Percentiles rank a stretch among this genome's conserved stretches.
Evolutionary conservation across 1,139 yeast species (phyloP).

Genomic region (Blastobotrys buckinghamii): DNA sequence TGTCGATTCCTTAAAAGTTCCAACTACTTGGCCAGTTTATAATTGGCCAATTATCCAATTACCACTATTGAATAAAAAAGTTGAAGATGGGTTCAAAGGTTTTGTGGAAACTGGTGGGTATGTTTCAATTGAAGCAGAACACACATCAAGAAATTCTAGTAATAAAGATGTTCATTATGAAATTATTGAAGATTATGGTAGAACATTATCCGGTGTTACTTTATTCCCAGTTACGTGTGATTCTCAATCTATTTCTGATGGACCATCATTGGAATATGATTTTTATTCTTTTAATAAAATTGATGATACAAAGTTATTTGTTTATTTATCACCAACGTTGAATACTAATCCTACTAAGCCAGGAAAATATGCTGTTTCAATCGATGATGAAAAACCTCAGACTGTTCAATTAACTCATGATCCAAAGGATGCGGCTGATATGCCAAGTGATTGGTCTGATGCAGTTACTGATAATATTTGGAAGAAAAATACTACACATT

Average conservation of each 20-base stretch:
- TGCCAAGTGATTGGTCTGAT: conserved; percentile 20
- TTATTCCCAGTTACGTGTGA: conserved; percentile 15
- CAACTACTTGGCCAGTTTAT: too few relatives aligned
- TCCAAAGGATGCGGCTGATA: background rate
- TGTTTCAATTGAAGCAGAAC: conserved; percentile 14
- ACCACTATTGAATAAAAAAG: too few relatives aligned
- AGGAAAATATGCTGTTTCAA: conserved; percentile 17
- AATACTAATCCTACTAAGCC: conserved; percentile 14
- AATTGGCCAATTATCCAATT: too few relatives aligned
- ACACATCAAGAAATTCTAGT: conserved; percentile 11
- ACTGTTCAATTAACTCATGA: conserved; percentile 2
- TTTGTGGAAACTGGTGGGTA: conserved; percentile 19
- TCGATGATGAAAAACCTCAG: conserved; percentile 16
- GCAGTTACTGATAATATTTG: conserved; percentile 19
- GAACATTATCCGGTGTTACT: conserved; percentile 19
- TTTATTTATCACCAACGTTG: conserved; percentile 19
- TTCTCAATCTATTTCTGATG: conserved; percentile 13
- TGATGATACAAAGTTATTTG: conserved; percentile 14
- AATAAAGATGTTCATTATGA: conserved; percentile 13
- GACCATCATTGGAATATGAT: conserved; percentile 17
- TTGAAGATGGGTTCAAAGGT: conserved; percentile 14
- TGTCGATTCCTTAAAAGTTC: too few relatives aligned
- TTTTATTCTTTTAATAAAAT: conserved; percentile 10
- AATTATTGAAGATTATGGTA: conserved; percentile 15
- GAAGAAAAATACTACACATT: conserved; percentile 14